Conservation (phyloP, 345 rosid genomes). For the Melaleuca alternifolia region DNA sequence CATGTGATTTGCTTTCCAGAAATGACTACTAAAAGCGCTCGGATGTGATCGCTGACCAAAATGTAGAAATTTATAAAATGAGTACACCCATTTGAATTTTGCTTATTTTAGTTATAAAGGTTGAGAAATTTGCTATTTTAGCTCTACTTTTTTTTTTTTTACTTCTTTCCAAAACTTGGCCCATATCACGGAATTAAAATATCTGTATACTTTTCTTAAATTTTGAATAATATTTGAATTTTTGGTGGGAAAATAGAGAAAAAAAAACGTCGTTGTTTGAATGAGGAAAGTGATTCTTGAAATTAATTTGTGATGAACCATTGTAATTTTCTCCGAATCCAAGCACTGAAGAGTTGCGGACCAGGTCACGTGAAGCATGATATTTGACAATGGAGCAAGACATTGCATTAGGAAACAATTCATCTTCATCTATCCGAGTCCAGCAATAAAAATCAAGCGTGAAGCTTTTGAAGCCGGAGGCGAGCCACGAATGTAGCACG, state of each 20-base stretch:
- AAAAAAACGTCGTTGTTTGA: background rate
- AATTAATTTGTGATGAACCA: background rate
- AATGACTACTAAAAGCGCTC: background rate
- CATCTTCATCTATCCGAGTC: background rate
- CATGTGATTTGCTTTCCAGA: background rate
- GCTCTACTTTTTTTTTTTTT: background rate
- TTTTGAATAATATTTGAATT: background rate
- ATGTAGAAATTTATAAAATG: background rate
- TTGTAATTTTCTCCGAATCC: background rate
- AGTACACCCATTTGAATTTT: background rate
- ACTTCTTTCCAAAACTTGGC: background rate
- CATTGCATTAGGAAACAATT: background rate
- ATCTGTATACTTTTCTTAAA: background rate
- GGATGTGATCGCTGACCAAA: background rate
- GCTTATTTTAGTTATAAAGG: background rate
- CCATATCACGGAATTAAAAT: background rate
- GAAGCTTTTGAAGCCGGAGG: background rate
- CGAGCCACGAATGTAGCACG: background rate
- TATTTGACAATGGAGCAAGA: background rate
- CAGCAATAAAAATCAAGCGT: background rate
- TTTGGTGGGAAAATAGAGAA: background rate
- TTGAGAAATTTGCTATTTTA: background rate
- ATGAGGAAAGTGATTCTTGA: background rate
- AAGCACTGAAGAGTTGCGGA: background rate
- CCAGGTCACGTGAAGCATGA: background rate